These are phyloP conservation scores for Exophiala oligosperma DNA, from an alignment of 2,329 filamentous ascomycete genomes.

Conservation along the genomic window DNA sequence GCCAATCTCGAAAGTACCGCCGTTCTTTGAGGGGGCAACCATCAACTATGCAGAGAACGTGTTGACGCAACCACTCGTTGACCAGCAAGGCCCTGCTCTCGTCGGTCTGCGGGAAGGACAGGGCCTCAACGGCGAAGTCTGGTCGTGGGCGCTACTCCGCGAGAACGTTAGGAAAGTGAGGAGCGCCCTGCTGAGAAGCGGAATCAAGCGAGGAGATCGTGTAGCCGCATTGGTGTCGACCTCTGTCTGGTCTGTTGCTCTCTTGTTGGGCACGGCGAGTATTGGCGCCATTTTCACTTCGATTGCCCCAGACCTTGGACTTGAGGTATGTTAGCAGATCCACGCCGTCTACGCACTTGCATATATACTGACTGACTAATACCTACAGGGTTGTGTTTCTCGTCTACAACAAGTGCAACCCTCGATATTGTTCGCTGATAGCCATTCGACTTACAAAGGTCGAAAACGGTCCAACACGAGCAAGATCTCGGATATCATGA, in stretches of 20 bases:
- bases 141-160: conserved; percentile 40
- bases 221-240: conserved; percentile 44
- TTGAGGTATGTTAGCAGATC: not conserved
- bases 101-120: conserved; percentile 42
- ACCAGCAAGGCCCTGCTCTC: conserved; percentile 37
- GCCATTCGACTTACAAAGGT: conserved; percentile 31
- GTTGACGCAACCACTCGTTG: conserved; percentile 35
- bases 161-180: conserved; percentile 40
- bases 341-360: not conserved
- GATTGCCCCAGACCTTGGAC: conserved; percentile 44
- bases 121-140: conserved; percentile 32
- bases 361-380: not conserved
- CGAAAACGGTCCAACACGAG: not conserved
- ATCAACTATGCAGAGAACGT: conserved; percentile 45
- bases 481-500: conserved; percentile 13
- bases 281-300: conserved; percentile 47
- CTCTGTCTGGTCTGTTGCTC: conserved; percentile 41
- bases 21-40: conserved; percentile 37
- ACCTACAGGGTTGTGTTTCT: conserved; percentile 31
- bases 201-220: conserved; percentile 40
- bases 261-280: conserved; percentile 42
- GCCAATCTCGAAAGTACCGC: conserved; percentile 38
- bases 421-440: conserved; percentile 42
- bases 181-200: conserved; percentile 39
- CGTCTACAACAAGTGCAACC: conserved; percentile 43